phyloP scores from a whole-genome alignment of 345 rosid species.

The Iberis pinnata region DNA sequence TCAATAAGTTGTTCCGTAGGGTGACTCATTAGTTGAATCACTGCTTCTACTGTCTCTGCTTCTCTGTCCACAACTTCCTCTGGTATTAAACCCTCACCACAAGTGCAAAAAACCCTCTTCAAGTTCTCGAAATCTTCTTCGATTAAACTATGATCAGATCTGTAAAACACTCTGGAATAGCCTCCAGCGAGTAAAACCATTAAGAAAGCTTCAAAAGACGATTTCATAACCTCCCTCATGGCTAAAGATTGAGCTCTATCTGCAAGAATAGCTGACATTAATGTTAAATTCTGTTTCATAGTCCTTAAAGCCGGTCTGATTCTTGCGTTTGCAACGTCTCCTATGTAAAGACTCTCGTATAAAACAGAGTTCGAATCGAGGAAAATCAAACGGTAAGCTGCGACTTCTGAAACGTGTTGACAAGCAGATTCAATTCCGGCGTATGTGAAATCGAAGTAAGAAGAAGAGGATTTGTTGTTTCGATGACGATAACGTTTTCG shows the following conservation, averaged over 20 bases:
- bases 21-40: conserved; percentile 56
- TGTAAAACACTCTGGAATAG: conserved; percentile 39
- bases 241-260: conserved; percentile 66
- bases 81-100: conserved; percentile 61
- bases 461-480: conserved; percentile 27
- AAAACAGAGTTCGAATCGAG: conserved; percentile 62
- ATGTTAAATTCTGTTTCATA: conserved; percentile 63
- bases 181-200: conserved; percentile 81
- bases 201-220: conserved; percentile 61
- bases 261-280: conserved; percentile 53
- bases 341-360: conserved; percentile 60
- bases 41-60: conserved; percentile 64
- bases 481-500: conserved; percentile 36
- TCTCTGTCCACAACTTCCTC: conserved; percentile 62
- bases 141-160: conserved; percentile 45
- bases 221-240: conserved; percentile 67
- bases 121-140: conserved; percentile 64
- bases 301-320: conserved; percentile 49
- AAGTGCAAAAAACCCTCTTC: conserved; percentile 52
- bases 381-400: conserved; percentile 69
- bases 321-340: conserved; percentile 52
- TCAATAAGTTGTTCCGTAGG: conserved; percentile 65
- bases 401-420: conserved; percentile 83
- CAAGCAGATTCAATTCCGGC: conserved; percentile 58
- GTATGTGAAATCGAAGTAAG: conserved; percentile 53